These are phyloP conservation scores for Phlebiopsis flavidoalba DNA, from an alignment of 768 basidiomycete genomes.

Conservation along the genomic window DNA sequence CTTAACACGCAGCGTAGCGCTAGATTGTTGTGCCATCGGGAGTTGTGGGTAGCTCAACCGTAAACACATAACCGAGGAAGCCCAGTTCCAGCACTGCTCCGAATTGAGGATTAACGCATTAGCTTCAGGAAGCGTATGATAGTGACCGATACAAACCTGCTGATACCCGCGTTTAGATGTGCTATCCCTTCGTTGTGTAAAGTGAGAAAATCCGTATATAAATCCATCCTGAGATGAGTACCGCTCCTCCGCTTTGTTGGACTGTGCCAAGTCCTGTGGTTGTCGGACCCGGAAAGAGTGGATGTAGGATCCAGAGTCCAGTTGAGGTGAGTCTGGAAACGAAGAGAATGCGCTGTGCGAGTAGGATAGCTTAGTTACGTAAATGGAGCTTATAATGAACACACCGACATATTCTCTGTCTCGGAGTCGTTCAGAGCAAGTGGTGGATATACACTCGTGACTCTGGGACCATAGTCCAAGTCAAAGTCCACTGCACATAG, in stretches of 20 bases:
- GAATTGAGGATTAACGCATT: conserved; percentile 45
- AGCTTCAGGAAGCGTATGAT: not conserved
- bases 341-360: conserved; percentile 77
- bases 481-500: conserved; percentile 73
- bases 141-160: conserved; percentile 42
- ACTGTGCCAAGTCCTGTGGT: conserved; percentile 15
- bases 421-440: conserved; percentile 60
- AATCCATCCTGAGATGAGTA: conserved; percentile 53
- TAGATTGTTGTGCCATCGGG: conserved; percentile 64
- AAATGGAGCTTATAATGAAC: not conserved
- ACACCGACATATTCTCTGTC: conserved; percentile 78
- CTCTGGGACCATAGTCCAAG: conserved; percentile 77
- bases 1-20: not conserved
- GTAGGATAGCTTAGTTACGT: conserved; percentile 2
- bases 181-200: conserved; percentile 63
- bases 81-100: conserved; percentile 73
- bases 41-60: conserved; percentile 63
- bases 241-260: conserved; percentile 24
- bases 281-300: conserved; percentile 86
- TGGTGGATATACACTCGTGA: conserved; percentile 66
- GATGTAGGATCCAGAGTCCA: conserved; percentile 75
- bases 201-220: conserved; percentile 74
- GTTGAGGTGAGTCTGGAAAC: conserved; percentile 85
- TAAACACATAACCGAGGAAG: conserved; percentile 74
- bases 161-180: conserved; percentile 73